These are phyloP conservation scores for Cladosporium sp. DNA, from an alignment of 2,329 filamentous ascomycete genomes.

Conservation along the genomic window DNA sequence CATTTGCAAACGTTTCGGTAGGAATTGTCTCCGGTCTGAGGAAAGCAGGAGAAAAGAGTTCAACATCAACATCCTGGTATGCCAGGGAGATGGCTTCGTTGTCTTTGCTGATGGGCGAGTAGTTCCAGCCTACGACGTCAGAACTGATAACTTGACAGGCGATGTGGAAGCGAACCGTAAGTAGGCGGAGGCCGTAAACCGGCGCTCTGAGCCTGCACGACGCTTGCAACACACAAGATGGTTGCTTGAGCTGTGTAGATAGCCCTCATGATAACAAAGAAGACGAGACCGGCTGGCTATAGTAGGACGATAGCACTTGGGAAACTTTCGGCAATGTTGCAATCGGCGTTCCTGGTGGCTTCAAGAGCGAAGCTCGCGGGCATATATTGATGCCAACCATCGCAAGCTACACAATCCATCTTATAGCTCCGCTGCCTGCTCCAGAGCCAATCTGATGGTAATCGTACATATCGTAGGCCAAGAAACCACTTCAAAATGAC, in stretches of 20 bases:
- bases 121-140: slow-evolving; percentile 9
- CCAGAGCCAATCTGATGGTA: not conserved
- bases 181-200: slow-evolving; percentile 13
- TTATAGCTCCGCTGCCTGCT: not conserved
- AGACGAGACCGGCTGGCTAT: not conserved
- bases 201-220: slow-evolving; percentile 11
- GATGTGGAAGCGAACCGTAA: slow-evolving; percentile 2
- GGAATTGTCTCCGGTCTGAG: slow-evolving; percentile 24
- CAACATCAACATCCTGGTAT: slow-evolving; percentile 26
- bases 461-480: not conserved
- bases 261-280: not conserved
- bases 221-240: not conserved
- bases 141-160: not conserved
- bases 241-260: not conserved
- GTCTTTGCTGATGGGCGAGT: slow-evolving; percentile 13
- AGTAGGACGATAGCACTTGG: not conserved
- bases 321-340: not conserved
- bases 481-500: not conserved
- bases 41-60: slow-evolving; percentile 28
- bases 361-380: not conserved
- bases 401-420: not conserved
- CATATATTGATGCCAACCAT: not conserved
- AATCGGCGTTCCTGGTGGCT: not conserved
- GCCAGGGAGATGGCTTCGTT: slow-evolving; percentile 9
- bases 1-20: slow-evolving; percentile 23